Evolutionary conservation across 345 rosid genomes (phyloP).

Genomic region (Toxicodendron radicans): DNA sequence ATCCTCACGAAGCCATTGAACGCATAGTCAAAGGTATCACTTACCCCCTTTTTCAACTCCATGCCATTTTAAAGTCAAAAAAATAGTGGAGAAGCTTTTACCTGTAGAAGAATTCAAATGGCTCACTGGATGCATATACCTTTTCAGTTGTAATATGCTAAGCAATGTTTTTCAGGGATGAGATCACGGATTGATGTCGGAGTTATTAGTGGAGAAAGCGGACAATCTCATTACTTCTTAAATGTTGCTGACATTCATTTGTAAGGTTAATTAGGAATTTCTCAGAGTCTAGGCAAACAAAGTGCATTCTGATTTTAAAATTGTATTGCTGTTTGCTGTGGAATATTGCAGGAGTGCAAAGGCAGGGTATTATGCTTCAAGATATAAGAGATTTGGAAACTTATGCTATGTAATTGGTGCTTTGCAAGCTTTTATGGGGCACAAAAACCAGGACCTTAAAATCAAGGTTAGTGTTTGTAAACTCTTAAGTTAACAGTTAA

Average conservation of each 20-base stretch:
- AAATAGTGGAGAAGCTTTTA: not conserved
- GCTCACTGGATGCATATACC: not conserved
- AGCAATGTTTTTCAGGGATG: slow-evolving; percentile 48
- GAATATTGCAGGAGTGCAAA: slow-evolving; percentile 81
- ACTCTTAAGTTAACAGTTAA: not conserved
- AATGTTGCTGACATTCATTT: slow-evolving; percentile 97
- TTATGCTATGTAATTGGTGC: slow-evolving; percentile 89
- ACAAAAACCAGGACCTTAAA: slow-evolving; percentile 71
- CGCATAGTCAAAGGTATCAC: slow-evolving; percentile 74
- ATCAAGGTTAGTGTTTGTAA: slow-evolving; percentile 51
- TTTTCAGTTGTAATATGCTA: slow-evolving; percentile 16
- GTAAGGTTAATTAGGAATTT: slow-evolving; percentile 49
- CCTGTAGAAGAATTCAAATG: not conserved
- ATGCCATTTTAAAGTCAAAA: not conserved
- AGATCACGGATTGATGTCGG: slow-evolving; percentile 76
- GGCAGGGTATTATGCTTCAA: slow-evolving; percentile 91
- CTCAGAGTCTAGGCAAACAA: slow-evolving; percentile 9
- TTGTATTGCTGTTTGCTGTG: slow-evolving; percentile 18
- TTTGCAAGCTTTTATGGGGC: slow-evolving; percentile 86
- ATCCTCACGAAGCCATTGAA: slow-evolving; percentile 80
- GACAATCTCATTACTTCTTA: slow-evolving; percentile 69
- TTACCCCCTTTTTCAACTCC: not conserved
- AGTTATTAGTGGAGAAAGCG: slow-evolving; percentile 54
- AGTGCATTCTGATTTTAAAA: slow-evolving; percentile 12
- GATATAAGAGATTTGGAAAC: slow-evolving; percentile 83